Evolutionary conservation across 2,329 filamentous ascomycete genomes (phyloP).

Genomic region (Colletotrichum somersetense): DNA sequence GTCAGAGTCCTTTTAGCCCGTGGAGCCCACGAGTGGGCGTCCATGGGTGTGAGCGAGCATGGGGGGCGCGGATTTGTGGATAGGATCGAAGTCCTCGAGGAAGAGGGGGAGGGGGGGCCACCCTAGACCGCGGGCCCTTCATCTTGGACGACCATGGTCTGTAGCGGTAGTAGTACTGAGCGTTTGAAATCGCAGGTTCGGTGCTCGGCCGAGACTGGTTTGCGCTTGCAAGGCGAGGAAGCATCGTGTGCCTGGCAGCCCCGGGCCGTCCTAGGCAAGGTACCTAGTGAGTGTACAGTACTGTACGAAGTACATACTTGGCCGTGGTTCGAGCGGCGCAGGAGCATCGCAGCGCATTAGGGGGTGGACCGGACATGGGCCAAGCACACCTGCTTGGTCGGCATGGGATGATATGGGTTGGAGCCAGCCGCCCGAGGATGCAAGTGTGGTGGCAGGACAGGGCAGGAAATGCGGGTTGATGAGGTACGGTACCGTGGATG

Average conservation of each 20-base stretch:
- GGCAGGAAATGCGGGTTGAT: conserved; percentile 3
- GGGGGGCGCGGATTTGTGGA: conserved; percentile 32
- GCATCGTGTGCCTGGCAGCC: conserved; percentile 3
- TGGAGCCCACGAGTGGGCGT: conserved; percentile 23
- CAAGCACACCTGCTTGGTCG: conserved; percentile 36
- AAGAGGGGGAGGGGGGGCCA: conserved; percentile 13
- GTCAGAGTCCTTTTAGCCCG: conserved; percentile 39
- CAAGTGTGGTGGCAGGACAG: not conserved
- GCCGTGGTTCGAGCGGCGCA: conserved; percentile 10
- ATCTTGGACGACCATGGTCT: conserved; percentile 24
- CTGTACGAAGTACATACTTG: not conserved
- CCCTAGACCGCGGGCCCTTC: conserved; percentile 37
- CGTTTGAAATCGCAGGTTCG: conserved; percentile 7
- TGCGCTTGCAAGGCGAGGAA: conserved; percentile 13
- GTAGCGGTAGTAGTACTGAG: too few relatives aligned
- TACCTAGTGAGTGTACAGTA: not conserved
- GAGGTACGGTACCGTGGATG: conserved; percentile 4
- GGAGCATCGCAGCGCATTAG: conserved; percentile 32
- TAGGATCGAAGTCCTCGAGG: conserved; percentile 37
- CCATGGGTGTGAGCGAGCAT: conserved; percentile 16
- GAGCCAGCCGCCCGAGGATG: not conserved
- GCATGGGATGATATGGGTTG: conserved; percentile 28
- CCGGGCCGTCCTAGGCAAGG: not conserved
- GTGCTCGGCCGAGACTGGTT: conserved; percentile 32
- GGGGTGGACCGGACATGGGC: conserved; percentile 30